Base-by-base conservation (phyloP, 2,329 filamentous ascomycete genomes). In the Ophiostoma australiae region DNA sequence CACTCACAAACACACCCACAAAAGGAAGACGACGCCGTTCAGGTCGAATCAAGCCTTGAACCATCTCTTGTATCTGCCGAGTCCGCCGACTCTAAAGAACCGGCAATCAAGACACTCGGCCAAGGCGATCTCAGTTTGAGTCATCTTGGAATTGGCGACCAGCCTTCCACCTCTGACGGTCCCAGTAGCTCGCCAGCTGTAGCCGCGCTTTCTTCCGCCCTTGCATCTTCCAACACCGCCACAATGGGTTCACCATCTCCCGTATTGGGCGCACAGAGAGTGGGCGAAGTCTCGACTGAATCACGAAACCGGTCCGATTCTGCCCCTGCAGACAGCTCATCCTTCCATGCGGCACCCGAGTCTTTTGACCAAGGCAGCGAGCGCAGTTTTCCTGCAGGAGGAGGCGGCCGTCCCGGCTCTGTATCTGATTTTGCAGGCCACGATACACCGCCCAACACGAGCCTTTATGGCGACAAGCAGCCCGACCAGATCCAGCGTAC, bases 91-190 rank as follows among this genome's bases (percentile, higher is more conserved):
- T 85, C 85, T 73, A 91, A 89, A 76, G 89, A 93, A 75, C 87
- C 89, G 15, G 93, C 95, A 1, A 87, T 97, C 1, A 93, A 94
- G 77, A 98, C 95, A 0, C 84, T 99, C 68, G 95, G 95, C 15
- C 89, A 88, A 76, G 95, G 95, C 5, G 92, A 97, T 77, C 83
- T 99, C 67, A 97, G 92, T 78, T 85, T 98, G 71, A 93, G 92
- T 76, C 92, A 97, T 77, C 84, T 98, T 61, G 94, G 94, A 44
- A 91, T 98, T 70, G 80, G 84, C 13, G 90, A 92, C 68, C 71
- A 71, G 15, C 61, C 69, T 4, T 44, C 71, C 33, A 48, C n/a
- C 31, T 67, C 66, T 65, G 15, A 37, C 41, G 52, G 27, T 15
- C 41, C 69, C 3, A 39, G 44, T 55, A 69, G 65, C 44, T 41